Conservation (phyloP, 441 rosid species). For the Hura crepitans region DNA sequence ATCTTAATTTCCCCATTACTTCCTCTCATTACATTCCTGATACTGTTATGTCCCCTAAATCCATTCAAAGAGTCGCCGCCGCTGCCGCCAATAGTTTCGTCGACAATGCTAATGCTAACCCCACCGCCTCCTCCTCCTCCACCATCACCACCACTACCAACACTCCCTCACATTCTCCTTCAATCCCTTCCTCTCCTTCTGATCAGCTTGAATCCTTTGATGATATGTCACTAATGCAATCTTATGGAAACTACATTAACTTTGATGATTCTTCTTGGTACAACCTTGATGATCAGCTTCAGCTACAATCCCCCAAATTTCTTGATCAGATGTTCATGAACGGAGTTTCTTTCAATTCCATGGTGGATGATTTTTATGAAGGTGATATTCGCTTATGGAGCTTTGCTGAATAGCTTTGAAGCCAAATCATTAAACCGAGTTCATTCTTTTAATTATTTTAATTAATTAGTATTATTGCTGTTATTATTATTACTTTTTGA, state of each 20-base stretch:
- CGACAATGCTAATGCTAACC: slow-evolving; percentile 26
- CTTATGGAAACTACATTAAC: slow-evolving; percentile 26
- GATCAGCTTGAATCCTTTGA: slow-evolving; percentile 47
- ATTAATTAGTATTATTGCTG: background rate
- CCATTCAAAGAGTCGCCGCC: slow-evolving; percentile 83
- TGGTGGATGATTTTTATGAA: slow-evolving; percentile 50
- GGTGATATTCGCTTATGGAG: slow-evolving; percentile 68
- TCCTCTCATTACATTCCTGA: slow-evolving; percentile 39
- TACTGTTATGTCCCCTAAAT: slow-evolving; percentile 68
- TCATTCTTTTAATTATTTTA: slow-evolving; percentile 19
- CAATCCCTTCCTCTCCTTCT: slow-evolving; percentile 36
- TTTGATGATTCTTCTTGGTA: slow-evolving; percentile 41
- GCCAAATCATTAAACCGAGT: background rate
- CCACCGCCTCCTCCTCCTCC: slow-evolving; percentile 25
- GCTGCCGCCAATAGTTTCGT: slow-evolving; percentile 51
- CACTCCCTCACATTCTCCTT: slow-evolving; percentile 26
- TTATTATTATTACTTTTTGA: slow-evolving; percentile 13
- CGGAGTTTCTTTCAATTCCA: slow-evolving; percentile 33
- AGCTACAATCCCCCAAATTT: slow-evolving; percentile 33
- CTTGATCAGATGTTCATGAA: slow-evolving; percentile 43
- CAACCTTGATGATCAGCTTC: slow-evolving; percentile 32
- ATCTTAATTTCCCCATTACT: slow-evolving; percentile 70
- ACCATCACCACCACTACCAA: slow-evolving; percentile 30
- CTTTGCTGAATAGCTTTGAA: slow-evolving; percentile 37
- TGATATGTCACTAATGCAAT: slow-evolving; percentile 42